These are phyloP conservation scores for Vigna angularis DNA, from an alignment of 306 rosid species.

Conservation along the genomic window DNA sequence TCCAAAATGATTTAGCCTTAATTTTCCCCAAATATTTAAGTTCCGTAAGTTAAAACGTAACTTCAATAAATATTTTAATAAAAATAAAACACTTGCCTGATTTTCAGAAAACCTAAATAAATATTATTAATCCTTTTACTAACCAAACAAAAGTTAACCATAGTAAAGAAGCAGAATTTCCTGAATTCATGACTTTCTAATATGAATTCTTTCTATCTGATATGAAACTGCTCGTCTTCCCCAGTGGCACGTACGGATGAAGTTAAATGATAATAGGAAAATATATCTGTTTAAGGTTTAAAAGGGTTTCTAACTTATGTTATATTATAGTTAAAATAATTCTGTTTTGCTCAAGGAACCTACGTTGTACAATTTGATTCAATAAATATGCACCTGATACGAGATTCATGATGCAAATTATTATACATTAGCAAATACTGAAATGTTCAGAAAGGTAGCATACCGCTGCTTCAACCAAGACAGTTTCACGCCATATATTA, in stretches of 20 bases:
- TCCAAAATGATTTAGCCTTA: too few relatives aligned
- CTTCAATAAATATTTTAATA: too few relatives aligned
- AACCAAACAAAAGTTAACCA: too few relatives aligned
- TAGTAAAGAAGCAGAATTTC: too few relatives aligned
- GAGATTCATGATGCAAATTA: conserved; percentile 5
- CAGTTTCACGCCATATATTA: conserved; percentile 28
- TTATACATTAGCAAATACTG: conserved; percentile 36
- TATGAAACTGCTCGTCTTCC: too few relatives aligned
- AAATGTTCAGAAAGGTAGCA: conserved; percentile 33
- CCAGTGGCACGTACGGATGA: neutral
- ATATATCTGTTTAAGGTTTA: neutral
- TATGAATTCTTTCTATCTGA: too few relatives aligned
- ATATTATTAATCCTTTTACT: too few relatives aligned
- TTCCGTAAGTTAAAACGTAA: too few relatives aligned
- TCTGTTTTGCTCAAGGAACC: neutral
- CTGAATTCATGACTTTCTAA: too few relatives aligned
- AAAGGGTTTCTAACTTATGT: neutral
- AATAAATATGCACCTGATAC: neutral
- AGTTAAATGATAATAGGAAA: neutral
- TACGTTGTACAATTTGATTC: neutral
- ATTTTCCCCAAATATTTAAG: too few relatives aligned
- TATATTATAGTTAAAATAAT: neutral
- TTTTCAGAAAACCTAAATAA: too few relatives aligned
- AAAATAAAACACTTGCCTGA: too few relatives aligned
- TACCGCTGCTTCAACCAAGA: conserved; percentile 21